A percentile compares a stretch with the other conserved stretches of the same genome.
These are phyloP conservation scores for Omphalotus olearius DNA, from an alignment of 1,284 basidiomycete species.

Conservation along the genomic window DNA sequence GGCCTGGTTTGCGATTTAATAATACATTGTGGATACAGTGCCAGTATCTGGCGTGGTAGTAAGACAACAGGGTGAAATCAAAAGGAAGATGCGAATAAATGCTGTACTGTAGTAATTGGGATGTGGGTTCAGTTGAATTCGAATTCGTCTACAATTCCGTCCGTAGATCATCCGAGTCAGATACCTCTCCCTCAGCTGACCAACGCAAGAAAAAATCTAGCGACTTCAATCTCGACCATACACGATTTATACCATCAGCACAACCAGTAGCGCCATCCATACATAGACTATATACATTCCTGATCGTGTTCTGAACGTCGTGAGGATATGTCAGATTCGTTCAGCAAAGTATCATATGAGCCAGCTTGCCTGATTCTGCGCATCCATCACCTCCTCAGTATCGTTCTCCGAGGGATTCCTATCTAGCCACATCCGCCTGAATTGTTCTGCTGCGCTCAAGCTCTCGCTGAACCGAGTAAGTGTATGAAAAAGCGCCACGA, in stretches of 20 bases:
- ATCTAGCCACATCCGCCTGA: conserved; percentile 75
- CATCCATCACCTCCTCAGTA: not conserved
- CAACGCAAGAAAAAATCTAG: not conserved
- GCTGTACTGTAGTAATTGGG: too few species aligned
- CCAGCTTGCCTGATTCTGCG: too few species aligned
- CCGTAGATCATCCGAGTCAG: too few species aligned
- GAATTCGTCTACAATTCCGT: too few species aligned
- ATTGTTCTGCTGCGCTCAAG: conserved; percentile 74
- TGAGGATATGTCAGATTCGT: conserved; percentile 24
- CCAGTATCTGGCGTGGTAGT: too few species aligned
- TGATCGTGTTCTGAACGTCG: conserved; percentile 9
- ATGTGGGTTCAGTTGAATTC: too few species aligned
- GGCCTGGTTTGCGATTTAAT: too few species aligned
- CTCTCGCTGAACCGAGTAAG: conserved; percentile 89
- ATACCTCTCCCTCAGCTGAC: too few species aligned
- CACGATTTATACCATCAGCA: conserved; percentile 18
- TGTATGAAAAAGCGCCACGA: conserved; percentile 95
- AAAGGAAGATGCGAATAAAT: too few species aligned
- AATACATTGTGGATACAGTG: too few species aligned
- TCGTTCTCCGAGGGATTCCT: not conserved
- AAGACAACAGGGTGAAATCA: too few species aligned
- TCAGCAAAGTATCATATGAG: not conserved
- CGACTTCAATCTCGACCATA: conserved; percentile 7
- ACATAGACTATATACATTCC: conserved; percentile 38
- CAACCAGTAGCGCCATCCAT: conserved; percentile 49